These are phyloP conservation scores for Botrytis deweyae DNA, from an alignment of 2,329 filamentous ascomycete genomes.

Conservation along the genomic window DNA sequence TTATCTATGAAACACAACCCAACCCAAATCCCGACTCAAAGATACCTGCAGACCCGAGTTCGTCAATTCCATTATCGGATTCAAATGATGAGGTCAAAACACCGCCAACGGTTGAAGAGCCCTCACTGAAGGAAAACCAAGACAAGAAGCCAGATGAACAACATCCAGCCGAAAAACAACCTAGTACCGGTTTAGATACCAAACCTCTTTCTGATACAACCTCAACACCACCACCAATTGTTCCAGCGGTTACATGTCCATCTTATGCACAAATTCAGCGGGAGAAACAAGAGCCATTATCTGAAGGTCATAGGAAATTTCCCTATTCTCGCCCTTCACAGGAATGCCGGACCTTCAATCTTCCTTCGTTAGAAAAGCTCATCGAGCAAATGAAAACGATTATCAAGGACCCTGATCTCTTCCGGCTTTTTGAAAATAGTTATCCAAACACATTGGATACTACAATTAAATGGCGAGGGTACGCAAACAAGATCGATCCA, in stretches of 20 bases:
- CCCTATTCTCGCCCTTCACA: slow-evolving; percentile 75
- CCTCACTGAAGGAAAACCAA: not conserved
- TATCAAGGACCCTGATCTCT: slow-evolving; percentile 74
- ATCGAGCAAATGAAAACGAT: slow-evolving; percentile 67
- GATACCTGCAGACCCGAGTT: not conserved
- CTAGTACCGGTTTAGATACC: not conserved
- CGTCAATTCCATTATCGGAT: not conserved
- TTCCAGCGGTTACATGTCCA: slow-evolving; percentile 7
- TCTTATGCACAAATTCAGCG: slow-evolving; percentile 31
- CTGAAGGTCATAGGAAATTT: slow-evolving; percentile 66
- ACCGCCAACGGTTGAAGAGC: not conserved
- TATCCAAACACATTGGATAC: slow-evolving; percentile 77
- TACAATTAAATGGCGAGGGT: slow-evolving; percentile 66
- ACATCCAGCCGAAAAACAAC: not conserved
- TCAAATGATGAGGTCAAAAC: not conserved
- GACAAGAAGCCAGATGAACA: slow-evolving; percentile 1
- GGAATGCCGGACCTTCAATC: slow-evolving; percentile 78
- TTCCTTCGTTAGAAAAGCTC: slow-evolving; percentile 71
- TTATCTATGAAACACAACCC: not conserved
- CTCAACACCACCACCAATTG: not conserved
- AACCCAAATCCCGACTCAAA: not conserved
- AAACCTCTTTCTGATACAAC: not conserved
- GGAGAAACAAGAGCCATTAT: slow-evolving; percentile 29
- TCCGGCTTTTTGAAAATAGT: slow-evolving; percentile 67
- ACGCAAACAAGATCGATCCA: slow-evolving; percentile 48